Evolutionary conservation across 2,329 filamentous ascomycete genomes (phyloP), one percentile per base, ranked within the genome.

Genomic region (Colletotrichum gigasporum): DNA sequence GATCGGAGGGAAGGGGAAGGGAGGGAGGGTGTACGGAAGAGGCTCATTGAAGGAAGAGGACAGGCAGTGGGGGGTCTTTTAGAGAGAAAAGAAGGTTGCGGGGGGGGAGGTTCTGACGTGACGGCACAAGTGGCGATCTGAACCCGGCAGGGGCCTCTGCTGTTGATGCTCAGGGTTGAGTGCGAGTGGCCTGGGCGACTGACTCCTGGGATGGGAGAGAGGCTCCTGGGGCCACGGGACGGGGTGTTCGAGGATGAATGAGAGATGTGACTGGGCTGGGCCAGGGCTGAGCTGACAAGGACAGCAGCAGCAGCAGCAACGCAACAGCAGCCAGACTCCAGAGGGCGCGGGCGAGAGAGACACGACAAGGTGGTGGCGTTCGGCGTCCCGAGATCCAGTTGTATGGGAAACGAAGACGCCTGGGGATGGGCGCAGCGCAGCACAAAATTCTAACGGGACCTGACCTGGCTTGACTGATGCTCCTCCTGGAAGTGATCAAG

Each of bases 61-160:
- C 18, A 65, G 61, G 35, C 62, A 62, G 56, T 65, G 57, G 62
- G 61, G 53, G 56, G 61, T 50, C 56, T 61, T 61, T 64, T 54
- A 61, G 56, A 37, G 61, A 54, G 61, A 35, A 64, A 64, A 64
- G 61, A 64, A 64, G 61, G 61, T 61, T 64, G 61, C 56, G 61
- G 56, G 44, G 53, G 55, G 58, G 51, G 61, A 47, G 51, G 11
- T 59, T 64, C 61, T 64, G 61, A 64, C 56, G 61, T 61, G 61
- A 64, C 61, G 48, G 61, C 47, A 64, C 47, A 53, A 53, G 61
- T 64, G 61, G 61, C 61, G 61, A 64, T 64, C 61, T 61, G 48
- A 64, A 61, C 60, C 60, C 22, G 60, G 60, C 59, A 32, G 52
- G 26, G 52, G 18, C n/a, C n/a, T n/a, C n/a, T n/a, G n/a, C n/a